phyloP scores from a whole-genome alignment of 768 basidiomycete species.

The Amanita subjunquillea region DNA sequence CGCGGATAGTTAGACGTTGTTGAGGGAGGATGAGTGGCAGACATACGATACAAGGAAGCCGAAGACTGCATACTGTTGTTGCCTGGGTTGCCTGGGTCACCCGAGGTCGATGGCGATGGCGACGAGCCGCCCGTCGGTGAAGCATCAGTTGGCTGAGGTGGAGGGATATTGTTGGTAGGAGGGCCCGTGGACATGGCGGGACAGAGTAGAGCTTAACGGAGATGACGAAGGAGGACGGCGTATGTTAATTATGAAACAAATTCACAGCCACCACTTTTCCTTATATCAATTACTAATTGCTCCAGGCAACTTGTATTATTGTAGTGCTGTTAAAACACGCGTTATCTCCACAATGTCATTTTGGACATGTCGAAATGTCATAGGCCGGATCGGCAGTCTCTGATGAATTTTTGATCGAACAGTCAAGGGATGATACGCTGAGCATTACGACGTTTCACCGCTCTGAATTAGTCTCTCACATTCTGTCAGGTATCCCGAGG shows the following conservation, averaged over 20 bases:
- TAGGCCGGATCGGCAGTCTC: too few relatives aligned
- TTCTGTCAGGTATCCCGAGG: too few relatives aligned
- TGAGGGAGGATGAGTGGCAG: neutral
- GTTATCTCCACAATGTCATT: too few relatives aligned
- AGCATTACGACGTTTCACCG: too few relatives aligned
- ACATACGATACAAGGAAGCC: conserved; percentile 24
- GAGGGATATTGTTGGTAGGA: neutral
- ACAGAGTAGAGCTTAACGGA: neutral
- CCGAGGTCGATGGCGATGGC: neutral
- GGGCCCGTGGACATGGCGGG: conserved; percentile 7
- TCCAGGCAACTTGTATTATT: too few relatives aligned
- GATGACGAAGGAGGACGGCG: too few relatives aligned
- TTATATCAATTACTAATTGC: too few relatives aligned
- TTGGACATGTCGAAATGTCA: too few relatives aligned
- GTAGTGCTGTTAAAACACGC: too few relatives aligned
- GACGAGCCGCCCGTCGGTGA: conserved; percentile 1
- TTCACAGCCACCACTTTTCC: neutral
- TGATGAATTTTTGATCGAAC: too few relatives aligned
- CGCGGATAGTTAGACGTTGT: neutral
- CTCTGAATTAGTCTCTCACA: too few relatives aligned
- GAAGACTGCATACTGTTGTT: conserved; percentile 12
- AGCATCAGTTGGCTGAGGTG: neutral
- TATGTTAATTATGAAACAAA: conserved; percentile 6
- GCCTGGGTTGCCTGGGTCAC: neutral
- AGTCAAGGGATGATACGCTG: too few relatives aligned